phyloP scores from a whole-genome alignment of 371 early-diverging fungal species.

The Mortierella sp. region DNA sequence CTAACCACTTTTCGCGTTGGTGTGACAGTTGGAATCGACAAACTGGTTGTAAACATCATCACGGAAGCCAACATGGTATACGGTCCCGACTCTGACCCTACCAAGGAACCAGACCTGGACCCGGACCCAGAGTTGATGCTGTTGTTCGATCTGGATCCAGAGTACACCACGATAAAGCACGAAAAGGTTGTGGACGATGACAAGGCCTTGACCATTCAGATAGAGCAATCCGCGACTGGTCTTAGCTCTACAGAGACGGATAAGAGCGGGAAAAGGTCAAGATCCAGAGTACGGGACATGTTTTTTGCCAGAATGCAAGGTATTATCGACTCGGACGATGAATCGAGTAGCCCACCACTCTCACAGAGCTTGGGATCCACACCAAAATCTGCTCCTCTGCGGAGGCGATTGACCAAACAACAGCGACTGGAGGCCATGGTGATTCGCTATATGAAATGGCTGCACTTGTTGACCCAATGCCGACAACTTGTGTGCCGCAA shows the following conservation, averaged over 20 bases:
- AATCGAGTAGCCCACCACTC: too few relatives aligned
- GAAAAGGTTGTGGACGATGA: slow-evolving; percentile 1
- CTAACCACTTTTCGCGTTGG: too few relatives aligned
- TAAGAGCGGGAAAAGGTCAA: slow-evolving; percentile 2
- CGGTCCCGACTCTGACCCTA: slow-evolving; percentile 29
- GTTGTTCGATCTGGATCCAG: slow-evolving; percentile 28
- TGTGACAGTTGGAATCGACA: slow-evolving; percentile 42
- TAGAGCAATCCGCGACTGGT: slow-evolving; percentile 1
- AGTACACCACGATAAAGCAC: slow-evolving; percentile 12
- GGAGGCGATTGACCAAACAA: neutral
- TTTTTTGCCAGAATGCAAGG: slow-evolving; percentile 18
- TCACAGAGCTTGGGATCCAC: neutral
- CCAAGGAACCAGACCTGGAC: slow-evolving; percentile 35
- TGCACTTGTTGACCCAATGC: slow-evolving; percentile 43
- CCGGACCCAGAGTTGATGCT: slow-evolving; percentile 24
- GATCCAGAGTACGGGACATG: slow-evolving; percentile 16
- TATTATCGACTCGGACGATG: neutral
- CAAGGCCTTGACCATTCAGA: neutral
- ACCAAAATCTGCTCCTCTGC: too few relatives aligned
- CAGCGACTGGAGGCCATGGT: slow-evolving; percentile 43
- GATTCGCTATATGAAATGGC: slow-evolving; percentile 46
- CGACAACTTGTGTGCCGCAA: slow-evolving; percentile 37
- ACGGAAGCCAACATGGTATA: slow-evolving; percentile 35
- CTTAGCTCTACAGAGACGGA: slow-evolving; percentile 8
- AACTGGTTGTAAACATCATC: slow-evolving; percentile 38